phyloP scores from a whole-genome alignment of 805 yeast genomes.

The Wickerhamiella spandovensis region DNA sequence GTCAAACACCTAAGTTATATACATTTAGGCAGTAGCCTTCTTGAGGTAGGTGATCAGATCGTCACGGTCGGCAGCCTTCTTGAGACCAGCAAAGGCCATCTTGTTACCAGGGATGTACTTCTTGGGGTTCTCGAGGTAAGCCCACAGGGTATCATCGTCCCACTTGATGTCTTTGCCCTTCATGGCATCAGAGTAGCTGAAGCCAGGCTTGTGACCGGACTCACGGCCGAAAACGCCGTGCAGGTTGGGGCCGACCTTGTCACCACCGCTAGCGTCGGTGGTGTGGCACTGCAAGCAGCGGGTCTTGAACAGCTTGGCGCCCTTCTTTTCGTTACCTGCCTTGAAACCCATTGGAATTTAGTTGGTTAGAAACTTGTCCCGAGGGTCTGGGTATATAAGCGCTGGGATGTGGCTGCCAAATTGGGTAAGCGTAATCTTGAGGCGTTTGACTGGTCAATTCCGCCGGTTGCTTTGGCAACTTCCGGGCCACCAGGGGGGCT shows the following conservation, averaged over 20 bases:
- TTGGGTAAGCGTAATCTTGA: neutral
- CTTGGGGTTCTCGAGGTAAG: constrained; percentile 98
- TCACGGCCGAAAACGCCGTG: constrained; percentile 88
- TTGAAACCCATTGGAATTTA: constrained; percentile 2
- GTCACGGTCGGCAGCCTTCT: constrained; percentile 98
- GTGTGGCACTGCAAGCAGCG: constrained; percentile 99
- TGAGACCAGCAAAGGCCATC: constrained; percentile 99
- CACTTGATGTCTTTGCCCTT: constrained; percentile 86
- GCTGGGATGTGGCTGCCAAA: neutral
- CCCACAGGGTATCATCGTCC: constrained; percentile 78
- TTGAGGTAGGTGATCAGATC: constrained; percentile 81
- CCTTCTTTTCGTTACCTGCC: constrained; percentile 70
- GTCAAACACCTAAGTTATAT: neutral
- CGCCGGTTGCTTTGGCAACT: neutral
- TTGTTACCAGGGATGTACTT: constrained; percentile 99
- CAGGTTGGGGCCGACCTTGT: constrained; percentile 98
- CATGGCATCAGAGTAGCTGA: constrained; percentile 96
- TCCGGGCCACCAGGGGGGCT: neutral
- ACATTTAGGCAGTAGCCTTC: constrained; percentile 26
- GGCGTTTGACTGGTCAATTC: neutral
- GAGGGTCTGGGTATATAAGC: neutral
- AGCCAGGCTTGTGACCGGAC: constrained; percentile 87
- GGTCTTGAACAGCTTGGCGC: constrained; percentile 96
- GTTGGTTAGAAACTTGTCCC: neutral
- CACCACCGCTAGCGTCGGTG: constrained; percentile 86